Evolutionary conservation across 106 monocot genomes (phyloP).

Genomic region (Acanthochlamys bracteata): DNA sequence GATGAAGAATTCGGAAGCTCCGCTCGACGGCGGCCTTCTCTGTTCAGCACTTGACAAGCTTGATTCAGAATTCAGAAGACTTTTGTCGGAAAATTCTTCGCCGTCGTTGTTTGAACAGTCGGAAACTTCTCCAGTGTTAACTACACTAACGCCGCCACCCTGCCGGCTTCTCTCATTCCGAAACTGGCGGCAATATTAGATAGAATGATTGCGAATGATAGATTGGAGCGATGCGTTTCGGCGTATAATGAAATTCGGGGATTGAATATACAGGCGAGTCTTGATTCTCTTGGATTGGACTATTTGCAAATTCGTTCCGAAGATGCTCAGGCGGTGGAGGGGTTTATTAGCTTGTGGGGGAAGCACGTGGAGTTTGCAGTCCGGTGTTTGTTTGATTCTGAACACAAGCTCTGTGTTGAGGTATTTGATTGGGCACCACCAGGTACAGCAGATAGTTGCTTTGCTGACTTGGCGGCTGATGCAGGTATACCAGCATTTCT

Average conservation of each 20-base stretch:
- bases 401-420: too few species aligned
- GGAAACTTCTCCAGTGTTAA: background rate
- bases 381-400: too few species aligned
- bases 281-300: too few species aligned
- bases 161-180: slow-evolving; percentile 39
- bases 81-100: slow-evolving; percentile 39
- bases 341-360: too few species aligned
- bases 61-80: slow-evolving; percentile 54
- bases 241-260: slow-evolving; percentile 54
- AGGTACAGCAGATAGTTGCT: too few species aligned
- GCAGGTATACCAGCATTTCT: too few species aligned
- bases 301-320: too few species aligned
- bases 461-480: too few species aligned
- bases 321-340: too few species aligned
- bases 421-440: too few species aligned
- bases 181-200: slow-evolving; percentile 49
- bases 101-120: background rate
- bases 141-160: slow-evolving; percentile 4
- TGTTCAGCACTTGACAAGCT: slow-evolving; percentile 38
- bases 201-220: slow-evolving; percentile 33
- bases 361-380: too few species aligned
- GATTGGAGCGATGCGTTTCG: slow-evolving; percentile 34
- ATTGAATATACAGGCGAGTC: slow-evolving; percentile 21
- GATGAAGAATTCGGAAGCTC: slow-evolving; percentile 14
- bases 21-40: slow-evolving; percentile 71